A percentile compares a stretch with the other conserved stretches of the same genome.
Evolutionary conservation across 192 early-diverging fungal genomes (phyloP).

Genomic region (Dispira parvispora): DNA sequence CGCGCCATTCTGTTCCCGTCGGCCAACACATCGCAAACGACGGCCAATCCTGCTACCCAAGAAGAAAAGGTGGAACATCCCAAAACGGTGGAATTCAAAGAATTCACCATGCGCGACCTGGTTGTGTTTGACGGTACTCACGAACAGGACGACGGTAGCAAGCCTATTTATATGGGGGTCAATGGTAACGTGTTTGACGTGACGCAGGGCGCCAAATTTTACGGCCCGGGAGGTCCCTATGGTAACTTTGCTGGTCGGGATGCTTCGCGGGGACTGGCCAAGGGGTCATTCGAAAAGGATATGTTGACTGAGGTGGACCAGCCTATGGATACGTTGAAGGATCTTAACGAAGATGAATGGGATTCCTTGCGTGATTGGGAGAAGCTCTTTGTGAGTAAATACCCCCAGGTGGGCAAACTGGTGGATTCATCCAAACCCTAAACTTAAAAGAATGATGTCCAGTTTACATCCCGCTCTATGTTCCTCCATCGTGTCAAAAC

Average conservation of each 20-base stretch:
- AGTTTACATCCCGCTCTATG: no score
- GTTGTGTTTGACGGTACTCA: background rate
- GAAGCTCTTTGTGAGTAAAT: constrained; percentile 62
- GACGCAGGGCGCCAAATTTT: constrained; percentile 59
- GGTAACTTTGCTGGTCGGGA: constrained; percentile 94
- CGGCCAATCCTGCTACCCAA: background rate
- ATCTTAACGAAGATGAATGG: constrained; percentile 53
- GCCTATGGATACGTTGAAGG: constrained; percentile 68
- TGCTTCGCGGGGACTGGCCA: constrained; percentile 82
- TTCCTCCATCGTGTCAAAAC: no score
- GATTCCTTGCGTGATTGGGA: constrained; percentile 67
- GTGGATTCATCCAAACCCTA: constrained; percentile 17
- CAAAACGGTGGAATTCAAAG: constrained; percentile 6
- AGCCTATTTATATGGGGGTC: constrained; percentile 59
- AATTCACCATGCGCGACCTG: constrained; percentile 3
- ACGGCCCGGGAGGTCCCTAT: constrained; percentile 85
- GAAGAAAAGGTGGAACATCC: background rate
- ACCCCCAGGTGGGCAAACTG: constrained; percentile 48
- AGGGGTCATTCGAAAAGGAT: constrained; percentile 64
- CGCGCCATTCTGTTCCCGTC: constrained; percentile 9
- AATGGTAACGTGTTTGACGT: constrained; percentile 84
- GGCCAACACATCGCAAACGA: background rate
- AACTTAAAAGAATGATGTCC: no score
- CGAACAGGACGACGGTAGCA: background rate
- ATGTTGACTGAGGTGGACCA: constrained; percentile 49